Evolutionary conservation across 1,284 basidiomycete species (phyloP).

Genomic region (Chondrostereum purpureum): DNA sequence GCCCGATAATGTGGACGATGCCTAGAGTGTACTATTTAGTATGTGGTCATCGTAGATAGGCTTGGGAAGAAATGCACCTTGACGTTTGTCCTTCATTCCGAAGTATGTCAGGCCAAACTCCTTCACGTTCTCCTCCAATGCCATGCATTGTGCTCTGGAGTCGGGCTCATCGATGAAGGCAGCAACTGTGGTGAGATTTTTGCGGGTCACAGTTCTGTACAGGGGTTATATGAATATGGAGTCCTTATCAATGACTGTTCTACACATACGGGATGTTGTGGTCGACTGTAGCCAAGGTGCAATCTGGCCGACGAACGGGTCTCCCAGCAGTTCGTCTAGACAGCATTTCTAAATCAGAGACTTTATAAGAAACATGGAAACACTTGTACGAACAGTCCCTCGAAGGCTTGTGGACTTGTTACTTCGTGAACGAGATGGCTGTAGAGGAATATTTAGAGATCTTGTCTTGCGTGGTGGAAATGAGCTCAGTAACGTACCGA

Average conservation of each 20-base stretch:
- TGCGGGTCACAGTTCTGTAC: conserved; percentile 78
- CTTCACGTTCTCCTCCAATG: conserved; percentile 92
- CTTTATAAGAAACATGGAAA: conserved; percentile 1
- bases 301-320: conserved; percentile 84
- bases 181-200: conserved; percentile 71
- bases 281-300: conserved; percentile 91
- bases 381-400: conserved; percentile 66
- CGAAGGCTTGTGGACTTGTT: conserved; percentile 94
- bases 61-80: conserved; percentile 45
- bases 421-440: conserved; percentile 96
- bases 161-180: conserved; percentile 86
- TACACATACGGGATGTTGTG: conserved; percentile 88
- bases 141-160: conserved; percentile 85
- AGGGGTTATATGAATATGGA: neutral
- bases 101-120: conserved; percentile 95
- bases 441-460: conserved; percentile 7
- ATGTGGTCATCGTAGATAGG: no score
- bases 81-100: conserved; percentile 85
- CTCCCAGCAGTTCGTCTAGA: conserved; percentile 73
- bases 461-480: neutral
- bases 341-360: conserved; percentile 14
- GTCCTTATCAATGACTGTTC: neutral
- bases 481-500: conserved; percentile 42
- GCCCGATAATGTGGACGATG: conserved; percentile 94
- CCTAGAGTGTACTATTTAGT: conserved; percentile 36